Conservation (phyloP, 768 basidiomycete genomes). For the Mrakia hoshinonis region DNA sequence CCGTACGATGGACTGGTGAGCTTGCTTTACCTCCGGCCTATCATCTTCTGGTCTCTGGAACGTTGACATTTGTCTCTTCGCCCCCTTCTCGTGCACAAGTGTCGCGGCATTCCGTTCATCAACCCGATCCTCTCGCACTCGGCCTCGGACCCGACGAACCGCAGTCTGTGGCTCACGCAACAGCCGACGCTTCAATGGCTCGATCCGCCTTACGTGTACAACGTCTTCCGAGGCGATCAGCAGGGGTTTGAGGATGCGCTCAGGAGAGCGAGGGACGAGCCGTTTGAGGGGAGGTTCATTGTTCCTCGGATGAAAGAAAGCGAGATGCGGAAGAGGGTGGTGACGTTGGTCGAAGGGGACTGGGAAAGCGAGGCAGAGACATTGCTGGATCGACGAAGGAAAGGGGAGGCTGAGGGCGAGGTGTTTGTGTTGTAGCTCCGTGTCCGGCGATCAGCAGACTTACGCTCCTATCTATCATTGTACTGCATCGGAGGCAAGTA, state of each 20-base stretch:
- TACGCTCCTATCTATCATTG: no score
- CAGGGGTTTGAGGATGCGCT: not conserved
- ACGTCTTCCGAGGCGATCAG: constrained; percentile 6
- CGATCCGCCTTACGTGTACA: not conserved
- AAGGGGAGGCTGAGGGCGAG: not conserved
- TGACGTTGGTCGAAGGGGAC: not conserved
- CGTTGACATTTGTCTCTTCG: no score
- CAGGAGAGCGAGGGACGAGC: not conserved
- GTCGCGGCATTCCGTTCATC: not conserved
- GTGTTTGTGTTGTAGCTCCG: not conserved
- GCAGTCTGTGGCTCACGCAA: not conserved
- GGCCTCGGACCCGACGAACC: not conserved
- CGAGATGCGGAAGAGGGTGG: not conserved
- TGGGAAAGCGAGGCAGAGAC: not conserved
- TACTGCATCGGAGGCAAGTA: no score
- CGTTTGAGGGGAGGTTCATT: constrained; percentile 7
- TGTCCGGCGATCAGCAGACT: no score
- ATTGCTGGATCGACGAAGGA: not conserved
- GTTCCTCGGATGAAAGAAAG: not conserved
- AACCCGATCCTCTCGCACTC: not conserved
- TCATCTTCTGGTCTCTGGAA: no score
- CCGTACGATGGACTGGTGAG: not conserved
- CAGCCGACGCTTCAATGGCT: not conserved
- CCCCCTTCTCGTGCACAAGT: not conserved
- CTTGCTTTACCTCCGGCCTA: no score